phyloP scores from a whole-genome alignment of 2,329 filamentous ascomycete species.

The Hypoxylon sp. region DNA sequence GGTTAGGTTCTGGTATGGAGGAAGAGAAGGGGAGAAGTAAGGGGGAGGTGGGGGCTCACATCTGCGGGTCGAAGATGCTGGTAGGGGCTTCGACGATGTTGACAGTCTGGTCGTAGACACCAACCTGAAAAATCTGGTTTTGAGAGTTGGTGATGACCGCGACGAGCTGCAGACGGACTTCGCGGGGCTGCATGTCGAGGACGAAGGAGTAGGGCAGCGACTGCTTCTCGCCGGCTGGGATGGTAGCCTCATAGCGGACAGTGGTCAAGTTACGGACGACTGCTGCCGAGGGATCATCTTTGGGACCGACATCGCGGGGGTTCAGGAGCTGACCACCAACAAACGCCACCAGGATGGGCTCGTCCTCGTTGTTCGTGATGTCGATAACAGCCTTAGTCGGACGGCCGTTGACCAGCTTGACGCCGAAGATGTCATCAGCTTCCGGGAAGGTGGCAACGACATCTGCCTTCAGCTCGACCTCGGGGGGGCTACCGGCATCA shows the following conservation, averaged over 20 bases:
- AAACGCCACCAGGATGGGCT: constrained; percentile 81
- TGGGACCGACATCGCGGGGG: constrained; percentile 67
- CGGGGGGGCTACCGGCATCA: constrained; percentile 48
- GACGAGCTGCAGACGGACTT: constrained; percentile 82
- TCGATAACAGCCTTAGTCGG: constrained; percentile 86
- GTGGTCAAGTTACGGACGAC: constrained; percentile 89
- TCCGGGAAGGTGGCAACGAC: constrained; percentile 75
- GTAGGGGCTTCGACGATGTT: constrained; percentile 91
- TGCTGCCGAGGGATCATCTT: constrained; percentile 63
- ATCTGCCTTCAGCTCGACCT: constrained; percentile 72
- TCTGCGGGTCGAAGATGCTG: constrained; percentile 94
- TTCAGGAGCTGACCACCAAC: constrained; percentile 80
- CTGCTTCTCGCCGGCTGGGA: constrained; percentile 82
- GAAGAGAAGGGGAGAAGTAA: constrained; percentile 3
- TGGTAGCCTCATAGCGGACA: constrained; percentile 78
- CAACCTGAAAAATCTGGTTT: constrained; percentile 80
- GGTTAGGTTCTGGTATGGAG: constrained; percentile 58
- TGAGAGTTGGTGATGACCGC: constrained; percentile 79
- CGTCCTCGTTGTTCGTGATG: constrained; percentile 86
- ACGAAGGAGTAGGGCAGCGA: constrained; percentile 86
- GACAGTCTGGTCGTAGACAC: constrained; percentile 86
- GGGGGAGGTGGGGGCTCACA: constrained; percentile 70
- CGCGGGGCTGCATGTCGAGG: constrained; percentile 93
- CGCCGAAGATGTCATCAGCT: constrained; percentile 90
- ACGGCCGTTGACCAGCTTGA: constrained; percentile 95